Evolutionary conservation across 129 eudicot genomes (phyloP).

Genomic region (Pittosporum tobira): DNA sequence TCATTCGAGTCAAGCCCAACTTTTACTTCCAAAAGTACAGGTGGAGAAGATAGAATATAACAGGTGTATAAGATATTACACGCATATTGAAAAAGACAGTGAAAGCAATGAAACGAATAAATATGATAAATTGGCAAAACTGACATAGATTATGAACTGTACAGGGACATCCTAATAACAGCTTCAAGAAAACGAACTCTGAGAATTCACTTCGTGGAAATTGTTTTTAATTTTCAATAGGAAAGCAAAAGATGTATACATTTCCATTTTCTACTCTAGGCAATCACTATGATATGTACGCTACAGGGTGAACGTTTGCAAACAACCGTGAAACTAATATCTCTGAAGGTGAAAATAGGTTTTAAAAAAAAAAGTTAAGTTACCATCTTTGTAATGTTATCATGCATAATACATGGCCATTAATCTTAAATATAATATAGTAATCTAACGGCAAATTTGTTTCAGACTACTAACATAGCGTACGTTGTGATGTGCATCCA

Average conservation of each 20-base stretch:
- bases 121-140: background rate
- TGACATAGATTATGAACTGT: background rate
- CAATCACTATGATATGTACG: background rate
- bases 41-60: background rate
- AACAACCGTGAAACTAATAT: background rate
- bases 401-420: background rate
- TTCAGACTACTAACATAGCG: background rate
- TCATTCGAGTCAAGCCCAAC: background rate
- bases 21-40: background rate
- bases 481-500: background rate
- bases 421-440: too few relatives aligned
- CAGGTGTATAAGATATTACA: background rate
- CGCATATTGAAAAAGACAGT: too few relatives aligned
- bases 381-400: background rate
- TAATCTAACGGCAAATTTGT: background rate
- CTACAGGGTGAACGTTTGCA: background rate
- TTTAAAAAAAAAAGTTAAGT: background rate
- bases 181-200: too few relatives aligned
- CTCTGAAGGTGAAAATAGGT: background rate
- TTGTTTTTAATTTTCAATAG: too few relatives aligned
- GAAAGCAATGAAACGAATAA: background rate
- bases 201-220: too few relatives aligned
- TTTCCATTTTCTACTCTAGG: too few relatives aligned
- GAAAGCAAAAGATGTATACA: too few relatives aligned
- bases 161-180: too few relatives aligned